Evolutionary conservation across 192 early-diverging fungal genomes (phyloP).

Genomic region (Coemansia sp.): DNA sequence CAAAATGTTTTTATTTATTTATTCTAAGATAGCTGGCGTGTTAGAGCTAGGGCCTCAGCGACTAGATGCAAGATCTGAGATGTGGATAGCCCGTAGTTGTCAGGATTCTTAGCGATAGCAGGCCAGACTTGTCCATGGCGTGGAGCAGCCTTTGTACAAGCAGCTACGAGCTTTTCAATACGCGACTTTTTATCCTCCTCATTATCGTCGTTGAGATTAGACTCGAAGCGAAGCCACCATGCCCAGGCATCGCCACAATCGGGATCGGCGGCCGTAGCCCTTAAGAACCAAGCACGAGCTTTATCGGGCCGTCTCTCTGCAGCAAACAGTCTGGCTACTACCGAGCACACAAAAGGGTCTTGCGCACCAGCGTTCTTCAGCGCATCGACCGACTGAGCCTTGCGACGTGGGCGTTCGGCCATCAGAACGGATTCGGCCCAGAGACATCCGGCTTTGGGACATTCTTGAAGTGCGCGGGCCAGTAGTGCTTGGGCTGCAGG

Average conservation of each 20-base stretch:
- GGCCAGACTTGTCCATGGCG: slow-evolving; percentile 92
- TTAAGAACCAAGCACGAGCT: slow-evolving; percentile 88
- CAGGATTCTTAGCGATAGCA: slow-evolving; percentile 70
- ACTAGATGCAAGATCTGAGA: slow-evolving; percentile 27
- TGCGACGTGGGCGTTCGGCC: slow-evolving; percentile 85
- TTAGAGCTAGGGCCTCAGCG: slow-evolving; percentile 17
- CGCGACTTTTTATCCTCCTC: slow-evolving; percentile 34
- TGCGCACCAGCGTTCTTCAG: slow-evolving; percentile 84
- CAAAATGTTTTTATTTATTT: not conserved
- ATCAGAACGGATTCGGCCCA: slow-evolving; percentile 89
- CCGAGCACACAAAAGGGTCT: slow-evolving; percentile 75
- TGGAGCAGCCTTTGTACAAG: slow-evolving; percentile 80
- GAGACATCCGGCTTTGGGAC: slow-evolving; percentile 79
- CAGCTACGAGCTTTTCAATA: slow-evolving; percentile 58
- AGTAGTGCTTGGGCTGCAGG: slow-evolving; percentile 70
- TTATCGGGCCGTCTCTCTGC: slow-evolving; percentile 91
- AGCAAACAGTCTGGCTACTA: slow-evolving; percentile 94
- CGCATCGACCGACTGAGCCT: slow-evolving; percentile 86
- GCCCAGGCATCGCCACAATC: slow-evolving; percentile 94
- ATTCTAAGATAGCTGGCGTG: slow-evolving; percentile 18
- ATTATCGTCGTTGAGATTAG: not conserved
- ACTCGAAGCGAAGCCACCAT: slow-evolving; percentile 94
- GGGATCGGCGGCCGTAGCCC: slow-evolving; percentile 79
- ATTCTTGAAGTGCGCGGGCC: slow-evolving; percentile 93
- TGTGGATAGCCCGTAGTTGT: slow-evolving; percentile 26